Percentiles rank a stretch among this genome's conserved stretches.
phyloP scores from a whole-genome alignment of 805 yeast species.

The Candida silvicultrix region DNA sequence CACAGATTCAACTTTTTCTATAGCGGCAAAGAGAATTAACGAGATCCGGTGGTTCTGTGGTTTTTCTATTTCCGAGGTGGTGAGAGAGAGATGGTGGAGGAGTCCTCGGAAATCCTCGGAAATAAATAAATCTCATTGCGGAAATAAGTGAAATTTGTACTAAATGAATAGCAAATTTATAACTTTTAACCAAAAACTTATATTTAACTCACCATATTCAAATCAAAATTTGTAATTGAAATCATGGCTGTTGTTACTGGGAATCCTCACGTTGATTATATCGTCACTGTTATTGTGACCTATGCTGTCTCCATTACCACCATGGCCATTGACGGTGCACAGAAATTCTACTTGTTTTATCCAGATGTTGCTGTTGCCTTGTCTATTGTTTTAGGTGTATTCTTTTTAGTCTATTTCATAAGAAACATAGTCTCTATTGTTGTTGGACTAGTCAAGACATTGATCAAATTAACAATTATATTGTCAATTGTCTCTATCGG shows the following conservation, averaged over 20 bases:
- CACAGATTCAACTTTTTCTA: no score
- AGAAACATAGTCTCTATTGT: slow-evolving; percentile 22
- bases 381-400: slow-evolving; percentile 14
- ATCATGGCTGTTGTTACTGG: slow-evolving; percentile 15
- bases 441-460: slow-evolving; percentile 12
- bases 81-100: no score
- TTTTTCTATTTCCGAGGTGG: no score
- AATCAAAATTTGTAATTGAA: no score
- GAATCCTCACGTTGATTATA: slow-evolving; percentile 15
- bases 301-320: not conserved
- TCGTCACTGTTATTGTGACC: slow-evolving; percentile 7
- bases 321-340: slow-evolving; percentile 9
- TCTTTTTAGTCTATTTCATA: slow-evolving; percentile 21
- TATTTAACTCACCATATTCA: no score
- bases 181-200: no score
- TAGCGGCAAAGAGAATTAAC: not conserved
- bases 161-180: no score
- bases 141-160: not conserved
- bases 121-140: no score
- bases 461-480: slow-evolving; percentile 26
- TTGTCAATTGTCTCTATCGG: slow-evolving; percentile 12
- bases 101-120: no score
- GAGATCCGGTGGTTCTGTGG: not conserved
- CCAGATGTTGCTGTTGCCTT: slow-evolving; percentile 24
- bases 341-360: slow-evolving; percentile 21